Evolutionary conservation across 495 filamentous ascomycete genomes (phyloP).

Genomic region (Aspergillus bridgeri): DNA sequence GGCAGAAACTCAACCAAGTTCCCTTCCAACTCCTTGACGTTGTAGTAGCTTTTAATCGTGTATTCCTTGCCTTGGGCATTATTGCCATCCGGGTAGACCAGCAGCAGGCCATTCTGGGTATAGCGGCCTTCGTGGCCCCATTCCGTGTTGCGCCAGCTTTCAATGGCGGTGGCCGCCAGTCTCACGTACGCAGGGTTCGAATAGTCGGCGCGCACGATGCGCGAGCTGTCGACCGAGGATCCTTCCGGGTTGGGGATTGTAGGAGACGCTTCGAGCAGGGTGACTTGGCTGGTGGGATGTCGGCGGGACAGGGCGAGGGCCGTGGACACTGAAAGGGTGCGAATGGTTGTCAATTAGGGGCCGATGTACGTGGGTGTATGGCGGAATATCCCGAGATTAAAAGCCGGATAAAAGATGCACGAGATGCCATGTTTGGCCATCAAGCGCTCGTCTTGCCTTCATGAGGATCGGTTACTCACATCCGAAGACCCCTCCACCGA

Average conservation of each 20-base stretch:
- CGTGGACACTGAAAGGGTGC: constrained; percentile 49
- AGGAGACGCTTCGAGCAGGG: constrained; percentile 62
- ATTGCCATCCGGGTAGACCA: constrained; percentile 55
- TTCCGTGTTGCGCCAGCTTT: constrained; percentile 64
- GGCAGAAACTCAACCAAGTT: constrained; percentile 52
- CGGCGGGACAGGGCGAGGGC: constrained; percentile 59
- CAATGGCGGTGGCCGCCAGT: constrained; percentile 64
- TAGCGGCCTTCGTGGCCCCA: constrained; percentile 68
- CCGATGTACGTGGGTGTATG: background rate
- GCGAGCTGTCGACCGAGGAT: constrained; percentile 70
- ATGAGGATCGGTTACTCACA: constrained; percentile 35
- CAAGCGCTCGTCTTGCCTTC: background rate
- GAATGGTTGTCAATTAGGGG: constrained; percentile 9
- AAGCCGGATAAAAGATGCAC: background rate
- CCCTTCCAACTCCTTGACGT: constrained; percentile 47
- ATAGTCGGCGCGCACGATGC: constrained; percentile 83
- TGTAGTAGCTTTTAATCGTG: constrained; percentile 61
- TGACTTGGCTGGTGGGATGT: constrained; percentile 56
- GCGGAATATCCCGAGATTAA: background rate
- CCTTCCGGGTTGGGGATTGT: constrained; percentile 69
- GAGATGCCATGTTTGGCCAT: background rate
- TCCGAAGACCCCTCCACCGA: constrained; percentile 77
- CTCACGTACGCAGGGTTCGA: constrained; percentile 65
- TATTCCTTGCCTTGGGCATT: constrained; percentile 57
- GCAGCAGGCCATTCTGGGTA: constrained; percentile 67